Evolutionary conservation across 1,284 basidiomycete genomes (phyloP), one percentile per base, ranked within the genome.

Genomic region (Erythrobasidium hasegawianum): DNA sequence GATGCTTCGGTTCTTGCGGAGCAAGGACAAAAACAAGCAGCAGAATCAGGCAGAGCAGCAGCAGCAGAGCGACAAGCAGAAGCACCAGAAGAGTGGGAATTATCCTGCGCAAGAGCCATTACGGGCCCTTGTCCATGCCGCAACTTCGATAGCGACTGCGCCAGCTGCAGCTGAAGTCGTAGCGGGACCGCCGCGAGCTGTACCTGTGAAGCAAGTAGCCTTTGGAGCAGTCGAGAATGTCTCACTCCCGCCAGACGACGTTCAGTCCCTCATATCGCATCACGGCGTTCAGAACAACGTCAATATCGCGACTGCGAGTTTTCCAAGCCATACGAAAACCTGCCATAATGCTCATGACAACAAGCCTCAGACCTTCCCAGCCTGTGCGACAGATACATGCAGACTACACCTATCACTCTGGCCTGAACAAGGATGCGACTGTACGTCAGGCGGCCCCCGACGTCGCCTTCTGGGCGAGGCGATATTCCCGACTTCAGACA

Each of bases 401-500:
- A n/a, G 43, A 53, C 26, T 22, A 29, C 26, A 27, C 7, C 50
- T 18, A 47, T 9, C 20, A 39, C 58, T 27, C 33, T 39, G 47
- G 47, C 58, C 22, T 47, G 45, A 27, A n/a, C 20, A 45, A 40
- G 27, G 59, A 61, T 54, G 59, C 59, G 13, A 61, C 59, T 10
- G 10, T 61, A 16, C 59, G 59, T 5, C 59, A 24, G 18, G 41
- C 61, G 24, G 24, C 40, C 29, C n/a, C 53, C 61, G 8, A 47
- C 26, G 16, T 57, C 54, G 2, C 61, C 61, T 49, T 5, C 33
- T 11, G 33, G 16, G 22, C 52, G 61, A 26, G 61, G 61, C 16
- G 61, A 64, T 16, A 64, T 64, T 29, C 61, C 61, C 8, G 53
- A 54, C 8, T 64, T 64, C 43, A 33, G 33, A 33, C 33, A 33